phyloP scores from a whole-genome alignment of 2,329 filamentous ascomycete genomes.

The Cucurbitaria berberidis region DNA sequence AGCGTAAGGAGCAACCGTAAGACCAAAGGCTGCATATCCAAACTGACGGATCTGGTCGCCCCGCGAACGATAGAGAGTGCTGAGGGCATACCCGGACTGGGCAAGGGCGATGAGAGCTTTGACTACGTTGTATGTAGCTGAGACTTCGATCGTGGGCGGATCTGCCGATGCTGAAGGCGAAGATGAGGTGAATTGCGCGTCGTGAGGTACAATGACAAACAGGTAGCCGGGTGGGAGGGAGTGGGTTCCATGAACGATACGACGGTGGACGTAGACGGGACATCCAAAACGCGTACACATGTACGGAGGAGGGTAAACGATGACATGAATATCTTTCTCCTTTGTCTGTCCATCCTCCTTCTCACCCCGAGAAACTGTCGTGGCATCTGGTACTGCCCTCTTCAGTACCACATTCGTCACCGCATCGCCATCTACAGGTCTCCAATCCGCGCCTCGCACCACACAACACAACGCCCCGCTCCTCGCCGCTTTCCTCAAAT shows the following conservation, averaged over 20 bases:
- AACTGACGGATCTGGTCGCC: slow-evolving; percentile 41
- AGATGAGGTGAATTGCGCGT: slow-evolving; percentile 21
- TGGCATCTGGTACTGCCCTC: slow-evolving; percentile 1
- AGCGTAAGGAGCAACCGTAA: slow-evolving; percentile 46
- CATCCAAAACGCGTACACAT: slow-evolving; percentile 20
- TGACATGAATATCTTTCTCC: slow-evolving; percentile 6
- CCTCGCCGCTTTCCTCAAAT: slow-evolving; percentile 31
- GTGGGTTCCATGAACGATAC: slow-evolving; percentile 27
- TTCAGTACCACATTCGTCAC: slow-evolving; percentile 15
- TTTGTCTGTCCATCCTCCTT: too few species aligned
- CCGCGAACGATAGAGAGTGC: slow-evolving; percentile 35
- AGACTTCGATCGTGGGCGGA: slow-evolving; percentile 17
- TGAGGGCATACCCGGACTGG: slow-evolving; percentile 34
- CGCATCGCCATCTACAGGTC: slow-evolving; percentile 21
- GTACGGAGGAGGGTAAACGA: slow-evolving; percentile 21
- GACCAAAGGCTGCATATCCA: slow-evolving; percentile 46
- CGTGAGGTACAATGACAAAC: slow-evolving; percentile 22
- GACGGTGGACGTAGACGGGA: slow-evolving; percentile 19
- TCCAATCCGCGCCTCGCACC: slow-evolving; percentile 31
- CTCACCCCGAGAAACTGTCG: too few species aligned
- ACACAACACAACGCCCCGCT: slow-evolving; percentile 40
- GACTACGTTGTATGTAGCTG: slow-evolving; percentile 29
- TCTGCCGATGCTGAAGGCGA: too few species aligned
- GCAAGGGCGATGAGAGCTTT: slow-evolving; percentile 34
- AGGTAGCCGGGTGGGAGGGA: slow-evolving; percentile 20